A percentile compares a stretch with the other conserved stretches of the same genome.
phyloP scores from a whole-genome alignment of 495 filamentous ascomycete species.

The Neurospora sp. region DNA sequence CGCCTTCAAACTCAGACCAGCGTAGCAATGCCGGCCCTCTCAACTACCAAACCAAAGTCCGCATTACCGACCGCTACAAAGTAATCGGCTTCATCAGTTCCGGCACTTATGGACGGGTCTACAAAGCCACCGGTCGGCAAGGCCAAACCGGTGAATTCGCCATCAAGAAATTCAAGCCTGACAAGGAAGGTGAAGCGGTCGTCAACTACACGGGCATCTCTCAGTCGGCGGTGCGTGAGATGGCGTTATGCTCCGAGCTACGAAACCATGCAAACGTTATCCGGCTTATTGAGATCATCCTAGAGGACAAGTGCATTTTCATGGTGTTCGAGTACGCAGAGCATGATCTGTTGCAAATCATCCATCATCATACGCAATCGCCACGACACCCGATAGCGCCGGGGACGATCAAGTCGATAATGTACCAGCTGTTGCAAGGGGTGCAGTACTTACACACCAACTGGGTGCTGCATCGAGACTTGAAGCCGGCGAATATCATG shows the following conservation, averaged over 20 bases:
- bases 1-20: conserved; percentile 34
- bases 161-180: conserved; percentile 99
- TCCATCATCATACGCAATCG: conserved; percentile 91
- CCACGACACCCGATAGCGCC: conserved; percentile 81
- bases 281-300: conserved; percentile 84
- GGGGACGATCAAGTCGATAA: conserved; percentile 75
- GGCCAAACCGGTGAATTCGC: conserved; percentile 69
- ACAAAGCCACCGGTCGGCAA: conserved; percentile 82
- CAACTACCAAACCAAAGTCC: conserved; percentile 74
- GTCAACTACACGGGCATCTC: conserved; percentile 96
- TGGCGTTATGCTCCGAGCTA: conserved; percentile 95
- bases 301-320: conserved; percentile 98
- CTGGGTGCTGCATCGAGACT: conserved; percentile 94
- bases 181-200: conserved; percentile 84
- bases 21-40: conserved; percentile 29
- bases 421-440: conserved; percentile 91
- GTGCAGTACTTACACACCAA: conserved; percentile 91
- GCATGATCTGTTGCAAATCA: conserved; percentile 93
- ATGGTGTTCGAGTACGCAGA: conserved; percentile 99
- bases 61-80: conserved; percentile 83
- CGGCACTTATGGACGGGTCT: conserved; percentile 97
- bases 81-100: conserved; percentile 97
- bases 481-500: conserved; percentile 99
- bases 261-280: conserved; percentile 77
- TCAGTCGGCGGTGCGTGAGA: conserved; percentile 93